A percentile compares a stretch with the other conserved stretches of the same genome.
Evolutionary conservation across 441 rosid species (phyloP).

Genomic region (Populus hybrid): DNA sequence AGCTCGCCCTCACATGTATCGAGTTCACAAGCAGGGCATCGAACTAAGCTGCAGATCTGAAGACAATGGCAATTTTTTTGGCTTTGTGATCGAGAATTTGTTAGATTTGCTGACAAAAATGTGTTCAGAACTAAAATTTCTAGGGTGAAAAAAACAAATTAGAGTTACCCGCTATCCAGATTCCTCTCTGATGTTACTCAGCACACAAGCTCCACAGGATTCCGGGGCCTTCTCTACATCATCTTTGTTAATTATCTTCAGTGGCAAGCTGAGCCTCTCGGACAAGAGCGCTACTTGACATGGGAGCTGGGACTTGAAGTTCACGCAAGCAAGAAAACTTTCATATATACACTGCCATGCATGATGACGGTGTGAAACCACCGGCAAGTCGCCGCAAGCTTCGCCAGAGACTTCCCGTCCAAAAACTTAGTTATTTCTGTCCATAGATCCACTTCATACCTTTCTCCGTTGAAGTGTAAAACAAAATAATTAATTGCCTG

Average conservation of each 20-base stretch:
- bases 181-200: conserved; percentile 73
- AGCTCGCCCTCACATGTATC: conserved; percentile 79
- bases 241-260: conserved; percentile 42
- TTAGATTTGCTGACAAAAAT: not conserved
- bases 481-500: not conserved
- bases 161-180: conserved; percentile 82
- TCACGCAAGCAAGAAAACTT: conserved; percentile 78
- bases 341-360: conserved; percentile 64
- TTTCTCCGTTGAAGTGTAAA: conserved; percentile 18
- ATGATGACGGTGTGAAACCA: conserved; percentile 61
- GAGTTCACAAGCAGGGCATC: conserved; percentile 92
- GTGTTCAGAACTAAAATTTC: not conserved
- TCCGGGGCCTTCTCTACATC: conserved; percentile 36
- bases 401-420: conserved; percentile 75
- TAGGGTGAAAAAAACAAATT: not conserved
- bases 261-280: conserved; percentile 44
- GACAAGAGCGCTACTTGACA: conserved; percentile 49
- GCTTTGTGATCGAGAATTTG: not conserved
- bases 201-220: conserved; percentile 47
- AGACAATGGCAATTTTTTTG: conserved; percentile 13
- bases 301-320: conserved; percentile 66
- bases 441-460: conserved; percentile 78
- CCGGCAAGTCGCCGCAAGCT: conserved; percentile 57
- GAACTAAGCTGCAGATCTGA: conserved; percentile 90
- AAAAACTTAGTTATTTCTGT: conserved; percentile 70